These are phyloP conservation scores for Verticillium longisporum DNA, from an alignment of 2,329 filamentous ascomycete genomes.

Conservation along the genomic window DNA sequence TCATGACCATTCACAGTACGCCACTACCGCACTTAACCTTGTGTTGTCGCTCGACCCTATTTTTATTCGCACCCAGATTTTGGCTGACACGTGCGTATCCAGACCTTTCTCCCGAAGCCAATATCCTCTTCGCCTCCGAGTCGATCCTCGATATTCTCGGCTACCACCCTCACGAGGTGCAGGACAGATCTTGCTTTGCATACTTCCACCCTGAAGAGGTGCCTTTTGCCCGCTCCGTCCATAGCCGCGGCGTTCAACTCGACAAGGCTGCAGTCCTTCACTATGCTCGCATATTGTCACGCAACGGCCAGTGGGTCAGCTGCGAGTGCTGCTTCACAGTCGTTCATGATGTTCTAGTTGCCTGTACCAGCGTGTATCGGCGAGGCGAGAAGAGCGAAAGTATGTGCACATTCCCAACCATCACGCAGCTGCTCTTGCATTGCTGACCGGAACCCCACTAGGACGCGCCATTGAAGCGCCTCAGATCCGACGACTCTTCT, in stretches of 20 bases:
- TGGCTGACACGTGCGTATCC: constrained; percentile 1
- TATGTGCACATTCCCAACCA: constrained; percentile 38
- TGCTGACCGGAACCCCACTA: constrained; percentile 24
- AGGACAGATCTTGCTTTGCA: constrained; percentile 72
- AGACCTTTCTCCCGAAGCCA: constrained; percentile 68
- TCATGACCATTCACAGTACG: constrained; percentile 86
- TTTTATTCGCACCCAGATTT: not conserved
- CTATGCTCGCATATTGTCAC: constrained; percentile 67
- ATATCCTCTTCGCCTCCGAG: constrained; percentile 76
- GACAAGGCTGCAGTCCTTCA: constrained; percentile 82
- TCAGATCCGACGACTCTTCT: constrained; percentile 71
- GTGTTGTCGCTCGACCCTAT: constrained; percentile 1
- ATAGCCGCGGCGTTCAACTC: constrained; percentile 65
- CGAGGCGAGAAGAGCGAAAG: constrained; percentile 64
- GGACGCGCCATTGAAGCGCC: constrained; percentile 73
- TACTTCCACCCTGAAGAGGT: constrained; percentile 82
- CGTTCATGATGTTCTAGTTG: constrained; percentile 81
- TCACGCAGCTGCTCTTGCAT: not conserved
- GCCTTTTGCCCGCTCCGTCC: constrained; percentile 64
- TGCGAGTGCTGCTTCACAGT: constrained; percentile 89
- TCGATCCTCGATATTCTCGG: constrained; percentile 79
- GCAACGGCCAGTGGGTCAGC: constrained; percentile 63
- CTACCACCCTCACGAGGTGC: constrained; percentile 68
- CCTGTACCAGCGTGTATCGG: constrained; percentile 73
- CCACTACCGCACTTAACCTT: constrained; percentile 12